A percentile compares a stretch with the other conserved stretches of the same genome.
Conservation (phyloP, 345 rosid genomes). For the Angophora floribunda region DNA sequence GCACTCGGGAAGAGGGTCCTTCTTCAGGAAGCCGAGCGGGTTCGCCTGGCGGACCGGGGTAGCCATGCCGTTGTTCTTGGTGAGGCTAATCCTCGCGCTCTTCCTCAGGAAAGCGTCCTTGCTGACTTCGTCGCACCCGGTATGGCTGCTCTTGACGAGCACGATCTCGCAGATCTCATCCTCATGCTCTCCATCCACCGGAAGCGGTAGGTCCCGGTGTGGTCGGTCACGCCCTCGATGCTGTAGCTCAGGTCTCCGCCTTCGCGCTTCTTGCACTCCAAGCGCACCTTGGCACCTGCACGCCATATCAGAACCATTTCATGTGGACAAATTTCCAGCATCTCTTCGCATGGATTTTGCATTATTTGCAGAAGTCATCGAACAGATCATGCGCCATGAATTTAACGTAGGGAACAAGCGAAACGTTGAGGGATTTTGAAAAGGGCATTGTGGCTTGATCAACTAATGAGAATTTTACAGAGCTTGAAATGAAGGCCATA, state of each 20-base stretch:
- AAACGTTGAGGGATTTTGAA: background rate
- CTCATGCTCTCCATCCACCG: constrained; percentile 50
- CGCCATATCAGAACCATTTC: background rate
- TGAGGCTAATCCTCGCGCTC: constrained; percentile 37
- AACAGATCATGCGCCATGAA: background rate
- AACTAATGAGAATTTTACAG: background rate
- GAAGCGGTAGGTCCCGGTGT: constrained; percentile 33
- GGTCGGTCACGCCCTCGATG: constrained; percentile 30
- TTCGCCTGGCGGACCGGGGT: constrained; percentile 23
- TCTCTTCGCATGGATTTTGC: background rate
- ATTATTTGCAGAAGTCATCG: background rate
- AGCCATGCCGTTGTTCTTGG: constrained; percentile 38
- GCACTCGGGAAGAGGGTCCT: constrained; percentile 34
- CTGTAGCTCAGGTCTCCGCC: constrained; percentile 16
- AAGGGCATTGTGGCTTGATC: background rate
- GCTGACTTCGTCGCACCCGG: constrained; percentile 38
- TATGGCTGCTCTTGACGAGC: constrained; percentile 29
- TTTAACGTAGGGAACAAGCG: background rate
- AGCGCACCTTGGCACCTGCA: constrained; percentile 43
- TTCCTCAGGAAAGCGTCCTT: constrained; percentile 15
- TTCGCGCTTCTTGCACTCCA: constrained; percentile 45
- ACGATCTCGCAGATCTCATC: constrained; percentile 55
- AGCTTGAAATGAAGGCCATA: background rate
- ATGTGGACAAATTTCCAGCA: background rate
- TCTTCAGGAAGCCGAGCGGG: constrained; percentile 59